Evolutionary conservation across 2,329 filamentous ascomycete species (phyloP).

Genomic region (Arthrobotrys megalospora): DNA sequence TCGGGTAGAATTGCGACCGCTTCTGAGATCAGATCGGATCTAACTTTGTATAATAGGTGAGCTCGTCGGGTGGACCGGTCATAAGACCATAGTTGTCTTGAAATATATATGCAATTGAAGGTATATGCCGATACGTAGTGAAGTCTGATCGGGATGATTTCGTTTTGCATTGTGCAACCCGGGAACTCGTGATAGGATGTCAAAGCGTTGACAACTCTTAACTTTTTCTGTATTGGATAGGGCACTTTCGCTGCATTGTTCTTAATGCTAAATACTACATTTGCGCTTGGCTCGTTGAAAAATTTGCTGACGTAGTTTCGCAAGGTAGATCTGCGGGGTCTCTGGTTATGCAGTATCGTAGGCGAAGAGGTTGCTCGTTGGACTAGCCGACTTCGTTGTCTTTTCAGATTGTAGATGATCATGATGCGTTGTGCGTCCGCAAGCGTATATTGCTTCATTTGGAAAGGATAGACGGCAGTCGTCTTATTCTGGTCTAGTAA

Average conservation of each 20-base stretch:
- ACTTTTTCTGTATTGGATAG: neutral
- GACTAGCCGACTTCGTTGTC: neutral
- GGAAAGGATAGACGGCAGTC: constrained; percentile 33
- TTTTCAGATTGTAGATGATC: neutral
- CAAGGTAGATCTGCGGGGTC: neutral
- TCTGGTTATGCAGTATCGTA: neutral
- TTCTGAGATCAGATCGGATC: neutral
- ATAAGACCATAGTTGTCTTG: constrained; percentile 8
- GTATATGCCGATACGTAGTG: neutral
- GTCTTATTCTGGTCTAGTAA: constrained; percentile 18
- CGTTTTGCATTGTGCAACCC: neutral
- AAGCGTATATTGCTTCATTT: neutral
- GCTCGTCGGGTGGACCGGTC: constrained; percentile 20
- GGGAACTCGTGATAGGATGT: neutral
- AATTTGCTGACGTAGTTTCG: neutral
- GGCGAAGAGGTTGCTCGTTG: neutral
- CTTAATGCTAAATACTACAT: neutral
- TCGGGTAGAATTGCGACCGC: constrained; percentile 13
- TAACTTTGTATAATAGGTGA: neutral
- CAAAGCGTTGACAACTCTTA: neutral
- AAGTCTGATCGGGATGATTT: neutral
- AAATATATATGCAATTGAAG: neutral
- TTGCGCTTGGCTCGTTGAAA: neutral
- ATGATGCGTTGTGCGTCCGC: neutral
- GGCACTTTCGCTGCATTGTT: neutral